Evolutionary conservation across 176 grass and related monocot genomes (phyloP).

Genomic region (Chrysopogon serrulatus): DNA sequence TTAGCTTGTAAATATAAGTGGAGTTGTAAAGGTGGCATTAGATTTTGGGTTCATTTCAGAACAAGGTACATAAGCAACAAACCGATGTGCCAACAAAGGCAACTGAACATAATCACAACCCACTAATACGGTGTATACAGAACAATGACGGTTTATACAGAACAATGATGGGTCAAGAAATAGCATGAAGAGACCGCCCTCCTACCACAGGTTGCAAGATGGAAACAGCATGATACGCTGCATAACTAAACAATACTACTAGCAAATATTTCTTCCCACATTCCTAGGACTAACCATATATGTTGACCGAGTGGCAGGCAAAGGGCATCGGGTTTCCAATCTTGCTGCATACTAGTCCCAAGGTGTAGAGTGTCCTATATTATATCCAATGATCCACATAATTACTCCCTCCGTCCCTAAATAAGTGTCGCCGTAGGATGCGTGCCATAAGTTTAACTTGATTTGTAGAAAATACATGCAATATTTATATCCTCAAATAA

Average conservation of each 20-base stretch:
- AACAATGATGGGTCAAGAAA: not conserved
- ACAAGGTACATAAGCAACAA: not conserved
- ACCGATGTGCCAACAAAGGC: not conserved
- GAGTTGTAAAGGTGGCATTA: not conserved
- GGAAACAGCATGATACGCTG: not conserved
- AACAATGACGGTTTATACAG: not conserved
- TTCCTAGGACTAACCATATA: not conserved
- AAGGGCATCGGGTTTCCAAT: slow-evolving; percentile 17
- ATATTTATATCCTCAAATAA: too few relatives aligned
- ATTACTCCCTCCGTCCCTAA: too few relatives aligned
- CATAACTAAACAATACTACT: not conserved
- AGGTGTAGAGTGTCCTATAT: not conserved
- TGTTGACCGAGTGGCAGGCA: not conserved
- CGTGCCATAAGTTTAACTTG: too few relatives aligned
- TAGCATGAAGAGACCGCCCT: not conserved
- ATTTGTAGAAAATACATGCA: too few relatives aligned
- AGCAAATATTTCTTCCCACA: not conserved
- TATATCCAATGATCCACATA: not conserved
- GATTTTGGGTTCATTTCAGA: not conserved
- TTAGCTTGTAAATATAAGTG: not conserved
- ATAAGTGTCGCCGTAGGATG: too few relatives aligned
- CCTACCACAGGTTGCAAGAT: not conserved
- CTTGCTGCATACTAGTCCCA: not conserved
- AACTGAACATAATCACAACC: not conserved
- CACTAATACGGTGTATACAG: not conserved